These are phyloP conservation scores for Candida montana DNA, from an alignment of 805 yeast genomes.

Conservation along the genomic window DNA sequence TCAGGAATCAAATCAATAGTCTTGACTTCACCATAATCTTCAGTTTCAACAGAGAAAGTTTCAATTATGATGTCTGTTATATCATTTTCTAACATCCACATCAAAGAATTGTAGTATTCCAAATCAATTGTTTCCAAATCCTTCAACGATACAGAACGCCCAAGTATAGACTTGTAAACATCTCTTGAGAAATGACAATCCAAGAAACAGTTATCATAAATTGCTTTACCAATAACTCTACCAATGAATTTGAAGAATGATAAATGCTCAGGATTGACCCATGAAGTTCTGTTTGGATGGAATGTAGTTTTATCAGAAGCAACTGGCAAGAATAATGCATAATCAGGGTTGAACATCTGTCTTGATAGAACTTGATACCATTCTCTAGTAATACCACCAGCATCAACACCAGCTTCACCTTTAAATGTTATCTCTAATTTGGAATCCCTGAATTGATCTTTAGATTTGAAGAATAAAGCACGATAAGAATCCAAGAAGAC, in stretches of 20 bases:
- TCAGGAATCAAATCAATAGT: conserved; percentile 74
- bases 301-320: conserved; percentile 89
- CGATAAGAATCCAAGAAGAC: conserved; percentile 90
- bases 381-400: conserved; percentile 96
- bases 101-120: conserved; percentile 84
- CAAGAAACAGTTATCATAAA: conserved; percentile 75
- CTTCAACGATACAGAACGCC: conserved; percentile 73
- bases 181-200: conserved; percentile 96
- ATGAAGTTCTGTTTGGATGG: conserved; percentile 91
- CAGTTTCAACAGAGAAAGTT: conserved; percentile 88
- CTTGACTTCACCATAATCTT: conserved; percentile 88
- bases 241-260: conserved; percentile 95
- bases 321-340: conserved; percentile 86
- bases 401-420: conserved; percentile 96
- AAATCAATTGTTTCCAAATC: conserved; percentile 93
- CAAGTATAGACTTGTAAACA: conserved; percentile 82
- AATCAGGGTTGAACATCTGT: conserved; percentile 94
- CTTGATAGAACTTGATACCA: conserved; percentile 94
- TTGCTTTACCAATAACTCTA: conserved; percentile 88
- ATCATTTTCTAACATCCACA: conserved; percentile 96
- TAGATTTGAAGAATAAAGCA: conserved; percentile 70
- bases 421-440: conserved; percentile 77
- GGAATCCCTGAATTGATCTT: conserved; percentile 65
- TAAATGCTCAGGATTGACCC: conserved; percentile 88
- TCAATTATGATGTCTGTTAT: conserved; percentile 94